Percentiles rank a stretch among this genome's conserved stretches.
phyloP scores from a whole-genome alignment of 2,329 filamentous ascomycete species.

The Atkinsonella hypoxylon region DNA sequence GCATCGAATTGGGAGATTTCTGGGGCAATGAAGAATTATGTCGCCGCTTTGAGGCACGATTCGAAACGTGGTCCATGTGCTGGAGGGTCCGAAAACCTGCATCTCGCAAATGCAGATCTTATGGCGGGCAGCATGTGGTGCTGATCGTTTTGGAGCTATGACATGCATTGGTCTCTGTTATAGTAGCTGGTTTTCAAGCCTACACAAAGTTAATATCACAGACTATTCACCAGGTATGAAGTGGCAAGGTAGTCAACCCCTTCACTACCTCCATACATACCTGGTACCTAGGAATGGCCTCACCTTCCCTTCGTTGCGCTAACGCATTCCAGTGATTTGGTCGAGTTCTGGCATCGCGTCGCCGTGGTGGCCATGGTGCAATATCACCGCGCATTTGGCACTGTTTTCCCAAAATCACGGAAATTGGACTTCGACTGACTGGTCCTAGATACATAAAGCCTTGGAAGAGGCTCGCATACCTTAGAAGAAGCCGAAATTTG shows the following conservation, averaged over 20 bases:
- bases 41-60: background rate
- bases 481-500: background rate
- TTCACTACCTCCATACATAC: too few species aligned
- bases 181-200: too few species aligned
- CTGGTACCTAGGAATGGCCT: too few species aligned
- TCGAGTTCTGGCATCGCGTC: too few species aligned
- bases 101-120: background rate
- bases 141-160: background rate
- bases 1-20: background rate
- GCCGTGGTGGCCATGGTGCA: too few species aligned
- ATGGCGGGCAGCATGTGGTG: background rate
- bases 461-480: background rate
- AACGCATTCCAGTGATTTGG: too few species aligned
- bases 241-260: too few species aligned
- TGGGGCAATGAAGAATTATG: background rate
- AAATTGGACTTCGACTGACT: background rate
- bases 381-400: too few species aligned
- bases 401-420: background rate
- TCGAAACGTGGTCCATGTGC: background rate
- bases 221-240: too few species aligned
- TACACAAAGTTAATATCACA: too few species aligned
- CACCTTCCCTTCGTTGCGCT: too few species aligned
- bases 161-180: background rate
- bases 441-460: background rate
- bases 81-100: background rate